Evolutionary conservation across 2,329 filamentous ascomycete genomes (phyloP), one percentile per base, ranked within the genome.

Genomic region (Botrytis hyacinthi): DNA sequence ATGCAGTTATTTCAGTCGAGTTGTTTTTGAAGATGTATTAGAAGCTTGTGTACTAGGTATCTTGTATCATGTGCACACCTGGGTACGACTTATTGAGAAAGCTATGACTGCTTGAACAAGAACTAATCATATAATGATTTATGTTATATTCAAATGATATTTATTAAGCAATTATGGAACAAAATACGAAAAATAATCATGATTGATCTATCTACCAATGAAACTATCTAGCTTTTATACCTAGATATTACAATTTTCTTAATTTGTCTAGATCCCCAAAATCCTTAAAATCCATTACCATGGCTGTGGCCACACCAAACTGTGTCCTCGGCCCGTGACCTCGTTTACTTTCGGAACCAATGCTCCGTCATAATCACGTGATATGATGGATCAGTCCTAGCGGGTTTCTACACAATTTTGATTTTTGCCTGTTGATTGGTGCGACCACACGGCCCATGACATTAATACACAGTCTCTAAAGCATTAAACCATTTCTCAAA

Each of bases 321-420:
- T n/a, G 4, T n/a, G 1, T 14, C 10, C 48, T 51, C 48, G 48
- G 26, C 48, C 48, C 48, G 48, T 54, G 26, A 54, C 26, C 48
- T 54, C 16, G 48, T n/a, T 54, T 54, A n/a, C 26, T 7, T 14
- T 16, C 48, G 48, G 26, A 54, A 54, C 26, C 26, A n/a, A 26
- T n/a, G 26, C 26, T 51, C 48, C 12, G 12, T 7, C 5, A 16
- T 0, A 0, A 1, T 54, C 48, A 54, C 48, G 48, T 54, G 48
- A 7, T 16, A 3, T 0, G 3, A 7, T 3, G 26, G 26, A 0
- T 14, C 22, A 14, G 22, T 51, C 48, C 48, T 26, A 51, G 22
- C 48, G 26, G 22, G 48, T 20, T 46, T 14, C 26, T 26, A 26
- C 46, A 48, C 48, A 14, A n/a, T 14, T 10, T 10, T 51, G 46